Base-by-base conservation (phyloP, 768 basidiomycete genomes). In the Rubroboletus pulcherrimus region DNA sequence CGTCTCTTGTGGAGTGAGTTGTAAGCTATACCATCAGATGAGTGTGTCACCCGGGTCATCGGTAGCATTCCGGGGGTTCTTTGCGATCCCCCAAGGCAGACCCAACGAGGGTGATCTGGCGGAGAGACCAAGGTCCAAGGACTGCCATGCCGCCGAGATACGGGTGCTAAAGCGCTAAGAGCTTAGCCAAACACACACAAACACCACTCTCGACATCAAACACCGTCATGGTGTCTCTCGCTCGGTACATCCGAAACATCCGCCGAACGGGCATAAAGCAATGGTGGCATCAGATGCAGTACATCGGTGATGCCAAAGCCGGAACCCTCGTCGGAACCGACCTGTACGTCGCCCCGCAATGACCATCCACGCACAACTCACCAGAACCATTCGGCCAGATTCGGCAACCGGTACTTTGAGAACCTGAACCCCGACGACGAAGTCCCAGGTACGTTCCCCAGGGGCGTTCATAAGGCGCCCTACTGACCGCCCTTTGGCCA, bases 401-500 rank as follows among this genome's bases (percentile, higher is more conserved):
- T 96, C 71, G 96, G 94, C 42, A 98, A 98, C 81, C 81, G 81
- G 58, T 98, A 95, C 74, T 98, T 81, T 64, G 93, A 98, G 79
- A 97, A 98, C 74, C 69, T 85, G 71, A 91, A 95, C 66, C 79
- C 82, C 30, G 81, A 86, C 60, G 89, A 96, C 63, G 94, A 98
- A 70, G 73, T 95, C 44, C 94, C 94, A 53, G 93, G 93, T 91
- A 58, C 38, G 82, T 73, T 11, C 11, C 19, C 11, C 24, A 9
- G 31, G 38, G 9, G 10, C 46, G 4, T 26, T 24, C 5, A 10
- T 5, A 14, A 17, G 5, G 3, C 10, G 9, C 17, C 19, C 21
- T 49, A 34, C 38, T 48, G 0, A 59, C 46, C 14, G 31, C 10
- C 14, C 63, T 17, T 15, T 12, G 2, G 44, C 12, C 70, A 91